Percentiles rank a stretch among this genome's conserved stretches.
These are phyloP conservation scores for Lecanoromycetidae sp. DNA, from an alignment of 2,329 filamentous ascomycete species.

Conservation along the genomic window DNA sequence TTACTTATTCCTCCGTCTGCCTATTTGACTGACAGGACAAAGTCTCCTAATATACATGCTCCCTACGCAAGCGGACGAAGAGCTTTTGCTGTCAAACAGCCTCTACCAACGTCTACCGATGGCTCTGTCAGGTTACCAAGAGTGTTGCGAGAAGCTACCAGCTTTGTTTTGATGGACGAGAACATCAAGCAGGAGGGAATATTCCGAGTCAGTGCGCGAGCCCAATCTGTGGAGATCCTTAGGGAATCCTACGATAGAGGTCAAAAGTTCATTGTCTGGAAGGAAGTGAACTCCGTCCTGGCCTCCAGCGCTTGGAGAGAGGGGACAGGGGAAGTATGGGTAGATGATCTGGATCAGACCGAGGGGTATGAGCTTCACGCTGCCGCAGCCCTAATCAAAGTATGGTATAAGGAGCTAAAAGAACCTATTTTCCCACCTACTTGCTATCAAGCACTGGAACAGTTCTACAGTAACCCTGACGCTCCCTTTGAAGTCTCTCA, in stretches of 20 bases:
- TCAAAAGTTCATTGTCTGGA: slow-evolving; percentile 39
- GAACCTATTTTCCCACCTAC: slow-evolving; percentile 40
- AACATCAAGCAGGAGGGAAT: slow-evolving; percentile 38
- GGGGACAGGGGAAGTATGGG: slow-evolving; percentile 32
- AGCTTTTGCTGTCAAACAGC: slow-evolving; percentile 23
- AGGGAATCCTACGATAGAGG: slow-evolving; percentile 44
- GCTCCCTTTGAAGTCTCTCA: slow-evolving; percentile 33
- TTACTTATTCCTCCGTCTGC: slow-evolving; percentile 43
- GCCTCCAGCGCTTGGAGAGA: slow-evolving; percentile 27
- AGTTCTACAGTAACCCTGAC: slow-evolving; percentile 29
- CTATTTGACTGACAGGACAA: slow-evolving; percentile 42
- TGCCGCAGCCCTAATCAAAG: slow-evolving; percentile 42
- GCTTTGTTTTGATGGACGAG: slow-evolving; percentile 38
- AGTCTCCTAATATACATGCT: slow-evolving; percentile 36
- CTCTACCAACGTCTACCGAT: slow-evolving; percentile 34
- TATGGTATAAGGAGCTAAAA: slow-evolving; percentile 43
- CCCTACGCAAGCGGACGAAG: slow-evolving; percentile 28
- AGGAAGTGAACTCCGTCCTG: slow-evolving; percentile 26
- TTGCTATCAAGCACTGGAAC: slow-evolving; percentile 36
- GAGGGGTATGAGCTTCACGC: slow-evolving; percentile 43
- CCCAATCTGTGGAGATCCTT: slow-evolving; percentile 37
- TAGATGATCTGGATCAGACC: slow-evolving; percentile 28
- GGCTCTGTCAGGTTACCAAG: slow-evolving; percentile 39
- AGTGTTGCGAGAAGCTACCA: slow-evolving; percentile 41
- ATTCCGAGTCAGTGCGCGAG: slow-evolving; percentile 42